Conservation (phyloP, 2,329 filamentous ascomycete genomes). For the Colletotrichum euphorbiae region DNA sequence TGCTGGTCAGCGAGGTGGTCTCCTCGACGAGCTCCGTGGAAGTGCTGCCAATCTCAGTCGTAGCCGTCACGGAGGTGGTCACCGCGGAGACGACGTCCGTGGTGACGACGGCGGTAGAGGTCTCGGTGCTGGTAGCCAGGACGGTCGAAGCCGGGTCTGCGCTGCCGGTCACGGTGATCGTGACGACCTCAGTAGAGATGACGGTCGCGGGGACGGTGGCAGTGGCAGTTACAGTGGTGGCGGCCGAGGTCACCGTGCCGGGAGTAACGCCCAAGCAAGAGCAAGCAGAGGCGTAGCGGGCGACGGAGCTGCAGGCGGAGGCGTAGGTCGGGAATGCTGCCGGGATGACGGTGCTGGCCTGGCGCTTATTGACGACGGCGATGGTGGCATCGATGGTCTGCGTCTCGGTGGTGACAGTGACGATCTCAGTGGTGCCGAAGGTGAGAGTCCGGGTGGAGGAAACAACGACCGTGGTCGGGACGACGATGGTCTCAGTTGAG, state of each 20-base stretch:
- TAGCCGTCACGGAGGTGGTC: conserved; percentile 25
- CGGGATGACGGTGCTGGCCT: conserved; percentile 13
- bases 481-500: conserved; percentile 27
- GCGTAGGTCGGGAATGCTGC: conserved; percentile 42
- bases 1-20: conserved; percentile 29
- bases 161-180: conserved; percentile 34
- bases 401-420: conserved; percentile 35
- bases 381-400: conserved; percentile 34
- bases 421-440: conserved; percentile 35
- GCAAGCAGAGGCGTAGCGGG: conserved; percentile 44
- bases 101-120: conserved; percentile 14
- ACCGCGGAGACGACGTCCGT: conserved; percentile 17
- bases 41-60: conserved; percentile 28
- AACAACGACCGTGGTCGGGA: conserved; percentile 32
- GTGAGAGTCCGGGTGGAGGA: conserved; percentile 30
- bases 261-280: conserved; percentile 43
- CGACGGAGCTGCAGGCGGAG: conserved; percentile 41
- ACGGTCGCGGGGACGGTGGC: conserved; percentile 36
- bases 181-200: conserved; percentile 32
- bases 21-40: conserved; percentile 34
- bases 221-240: conserved; percentile 30
- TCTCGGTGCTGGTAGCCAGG: conserved; percentile 8
- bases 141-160: conserved; percentile 18
- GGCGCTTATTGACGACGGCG: conserved; percentile 27
- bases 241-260: conserved; percentile 39